Base-by-base conservation (phyloP, 2,329 filamentous ascomycete genomes). In the Fusarium sp. region DNA sequence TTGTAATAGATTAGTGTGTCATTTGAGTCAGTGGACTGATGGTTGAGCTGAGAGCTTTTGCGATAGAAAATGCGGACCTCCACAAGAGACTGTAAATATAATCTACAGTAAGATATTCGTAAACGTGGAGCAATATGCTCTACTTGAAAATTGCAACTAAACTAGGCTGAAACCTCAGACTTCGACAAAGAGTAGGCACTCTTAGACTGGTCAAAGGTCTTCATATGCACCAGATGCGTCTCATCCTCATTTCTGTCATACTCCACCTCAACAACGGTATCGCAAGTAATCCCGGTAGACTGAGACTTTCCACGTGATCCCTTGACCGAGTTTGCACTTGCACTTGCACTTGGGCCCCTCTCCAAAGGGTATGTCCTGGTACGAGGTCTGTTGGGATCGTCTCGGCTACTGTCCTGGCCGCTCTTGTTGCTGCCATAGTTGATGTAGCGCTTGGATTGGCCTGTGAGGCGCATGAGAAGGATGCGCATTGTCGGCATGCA, bases 401-500 rank as follows among this genome's bases (percentile, higher is more conserved):
- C 34, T 38, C 34, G 34, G 18, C 34, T 38, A 38, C 34, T 38
- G 12, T 38, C 34, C 34, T 38, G 34, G 18, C 34, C 49, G 25
- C 49, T 52, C 22, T 52, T 52, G 9, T 52, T 38, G 22, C 32
- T 52, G 1, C 49, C 49, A 20, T 52, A 30, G 42, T 29, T 38
- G 22, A 62, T 16, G 3, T 59, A 62, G 0, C 47, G 44, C 16
- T 46, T 18, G 22, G 60, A 43, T 9, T 54, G 14, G 27, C 46
- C 40, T 10, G 38, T 15, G 3, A 63, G 20, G 5, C 32, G 22
- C 30, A 52, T 52, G 5, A 52, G 49, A 16, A 64, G 25, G 5
- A 64, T 22, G 3, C 62, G 30, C 3, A 64, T 22, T 11, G 63
- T 42, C 0, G 62, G 62, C 40, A 64, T 56, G 29, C 42, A 56